phyloP scores from a whole-genome alignment of 1,284 basidiomycete species.

The Rhizoctonia solani region DNA sequence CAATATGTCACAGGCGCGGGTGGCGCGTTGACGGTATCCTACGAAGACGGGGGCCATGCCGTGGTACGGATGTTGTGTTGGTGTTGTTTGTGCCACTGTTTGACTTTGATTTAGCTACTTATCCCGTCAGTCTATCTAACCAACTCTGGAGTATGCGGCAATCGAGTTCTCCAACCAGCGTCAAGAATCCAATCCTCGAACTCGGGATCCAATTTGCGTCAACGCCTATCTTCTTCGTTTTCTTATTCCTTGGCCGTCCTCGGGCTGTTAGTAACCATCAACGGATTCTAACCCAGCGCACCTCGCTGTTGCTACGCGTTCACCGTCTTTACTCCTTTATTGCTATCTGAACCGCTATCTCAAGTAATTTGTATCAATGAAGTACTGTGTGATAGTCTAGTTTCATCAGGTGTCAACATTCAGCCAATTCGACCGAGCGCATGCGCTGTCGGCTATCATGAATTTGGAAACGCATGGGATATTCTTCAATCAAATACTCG shows the following conservation, averaged over 20 bases:
- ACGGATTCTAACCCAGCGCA: neutral
- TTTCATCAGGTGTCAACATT: too few species aligned
- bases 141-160: neutral
- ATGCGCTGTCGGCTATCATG: too few species aligned
- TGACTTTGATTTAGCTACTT: neutral
- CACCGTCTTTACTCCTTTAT: too few species aligned
- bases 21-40: constrained; percentile 26
- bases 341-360: too few species aligned
- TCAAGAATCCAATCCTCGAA: neutral
- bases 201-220: neutral
- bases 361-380: too few species aligned
- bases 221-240: neutral
- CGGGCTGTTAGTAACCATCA: neutral
- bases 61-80: constrained; percentile 1
- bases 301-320: neutral
- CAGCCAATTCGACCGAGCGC: too few species aligned
- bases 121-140: constrained; percentile 4
- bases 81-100: neutral
- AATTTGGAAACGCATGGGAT: too few species aligned
- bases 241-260: neutral
- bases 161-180: neutral
- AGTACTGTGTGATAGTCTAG: too few species aligned
- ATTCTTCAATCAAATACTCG: too few species aligned
- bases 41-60: constrained; percentile 9
- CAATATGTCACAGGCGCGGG: constrained; percentile 30